Evolutionary conservation across 148 eudicot species (phyloP), one percentile per base, ranked within the genome.

Genomic region (Nepenthes gracilis): DNA sequence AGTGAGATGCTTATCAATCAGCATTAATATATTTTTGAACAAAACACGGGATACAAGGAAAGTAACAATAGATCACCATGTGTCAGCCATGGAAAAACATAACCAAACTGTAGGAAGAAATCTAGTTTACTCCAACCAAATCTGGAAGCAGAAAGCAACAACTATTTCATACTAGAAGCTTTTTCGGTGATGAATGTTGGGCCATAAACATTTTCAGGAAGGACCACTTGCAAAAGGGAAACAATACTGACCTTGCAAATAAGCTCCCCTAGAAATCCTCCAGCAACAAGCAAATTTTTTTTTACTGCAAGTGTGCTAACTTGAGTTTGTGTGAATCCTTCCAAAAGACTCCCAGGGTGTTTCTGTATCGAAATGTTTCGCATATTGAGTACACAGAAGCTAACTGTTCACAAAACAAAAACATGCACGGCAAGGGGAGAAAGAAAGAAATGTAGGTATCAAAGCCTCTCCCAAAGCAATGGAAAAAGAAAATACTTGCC

Each of bases 271-370:
- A 80, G 95, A 74, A 90, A 84, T 61, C 97, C 97, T 52, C 97
- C 97, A 62, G 90, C 95, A 71, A 90, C 85, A 35, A 90, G 75
- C 78, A 90, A 66, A 57, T 78, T 82, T 68, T 86, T 85, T 77
- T 84, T 86, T 51, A 86, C 90, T 13, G 97, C 88, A 63, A 90
- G 72, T n/a, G 97, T 90, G 77, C 97, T 90, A 62, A 90, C 90
- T 73, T 90, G 95, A 55, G 90, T 82, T 62, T 82, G 78, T 5
- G 86, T 71, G 67, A 90, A 86, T 66, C 97, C 97, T 72, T 90
- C 97, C 74, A 90, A 61, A 56, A 90, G 74, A 70, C 84, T 86
- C 57, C 97, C 97, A 71, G 90, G 94, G 70, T 86, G 95, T 69
- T 84, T 89, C 96, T 89, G 48, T 12, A 65, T 58, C 14, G 54